These are phyloP conservation scores for Dryas integrifolia DNA, from an alignment of 331 rosid species.

Conservation along the genomic window DNA sequence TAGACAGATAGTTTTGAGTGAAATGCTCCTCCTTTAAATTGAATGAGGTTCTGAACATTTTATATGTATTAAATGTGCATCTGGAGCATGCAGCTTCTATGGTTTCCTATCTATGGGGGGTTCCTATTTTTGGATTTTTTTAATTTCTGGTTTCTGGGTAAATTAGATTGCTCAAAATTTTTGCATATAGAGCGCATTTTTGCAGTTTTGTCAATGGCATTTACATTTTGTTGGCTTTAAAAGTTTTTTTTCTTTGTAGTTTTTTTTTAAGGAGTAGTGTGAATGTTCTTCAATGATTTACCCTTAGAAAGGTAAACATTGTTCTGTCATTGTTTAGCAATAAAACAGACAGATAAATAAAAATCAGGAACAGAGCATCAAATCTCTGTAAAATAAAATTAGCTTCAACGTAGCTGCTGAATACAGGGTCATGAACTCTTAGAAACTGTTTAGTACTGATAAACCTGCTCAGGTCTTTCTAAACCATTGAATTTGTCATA, in stretches of 20 bases:
- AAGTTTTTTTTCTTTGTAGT: neutral
- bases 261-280: neutral
- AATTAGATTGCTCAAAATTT: neutral
- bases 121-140: neutral
- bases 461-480: neutral
- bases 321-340: neutral
- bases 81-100: neutral
- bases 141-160: constrained; percentile 1
- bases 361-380: neutral
- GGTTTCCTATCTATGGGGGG: neutral
- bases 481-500: neutral
- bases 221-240: neutral
- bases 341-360: neutral
- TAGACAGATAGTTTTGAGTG: neutral
- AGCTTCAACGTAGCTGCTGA: neutral
- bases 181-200: neutral
- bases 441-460: neutral
- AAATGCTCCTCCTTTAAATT: neutral
- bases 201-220: neutral
- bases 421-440: neutral
- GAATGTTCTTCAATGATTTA: neutral
- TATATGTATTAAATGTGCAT: neutral
- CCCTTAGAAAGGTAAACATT: too few species aligned
- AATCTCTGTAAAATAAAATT: neutral
- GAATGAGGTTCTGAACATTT: neutral